phyloP scores from a whole-genome alignment of 2,329 filamentous ascomycete genomes.

The Aspergillus bombycis region DNA sequence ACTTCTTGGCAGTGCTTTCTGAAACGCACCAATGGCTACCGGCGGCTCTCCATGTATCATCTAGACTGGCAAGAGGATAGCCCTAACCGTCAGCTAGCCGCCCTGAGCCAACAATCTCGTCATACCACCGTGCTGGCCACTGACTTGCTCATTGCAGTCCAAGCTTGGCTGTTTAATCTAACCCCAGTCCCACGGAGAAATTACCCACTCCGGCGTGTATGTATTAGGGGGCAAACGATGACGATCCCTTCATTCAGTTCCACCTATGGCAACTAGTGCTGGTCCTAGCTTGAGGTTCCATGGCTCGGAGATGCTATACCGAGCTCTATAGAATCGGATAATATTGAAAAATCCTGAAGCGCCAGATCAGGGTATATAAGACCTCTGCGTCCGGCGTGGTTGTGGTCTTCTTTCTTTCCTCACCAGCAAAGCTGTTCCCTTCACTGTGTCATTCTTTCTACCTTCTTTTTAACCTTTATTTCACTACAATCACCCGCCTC shows the following conservation, averaged over 20 bases:
- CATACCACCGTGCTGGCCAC: neutral
- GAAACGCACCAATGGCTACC: conserved; percentile 12
- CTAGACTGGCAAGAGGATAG: neutral
- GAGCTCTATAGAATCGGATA: neutral
- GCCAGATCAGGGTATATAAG: conserved; percentile 13
- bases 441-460: conserved; percentile 8
- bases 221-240: neutral
- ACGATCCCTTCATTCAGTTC: neutral
- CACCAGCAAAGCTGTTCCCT: conserved; percentile 12
- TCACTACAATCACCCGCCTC: conserved; percentile 3
- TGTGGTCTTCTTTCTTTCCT: conserved; percentile 5
- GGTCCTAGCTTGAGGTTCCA: neutral
- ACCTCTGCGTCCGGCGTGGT: neutral
- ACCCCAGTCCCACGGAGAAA: conserved; percentile 1
- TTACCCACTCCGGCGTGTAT: conserved; percentile 4
- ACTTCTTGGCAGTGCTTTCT: conserved; percentile 9
- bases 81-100: neutral
- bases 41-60: conserved; percentile 9
- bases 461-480: neutral
- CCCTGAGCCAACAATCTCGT: neutral
- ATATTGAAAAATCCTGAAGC: neutral
- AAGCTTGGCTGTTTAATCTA: neutral
- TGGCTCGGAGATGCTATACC: neutral
- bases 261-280: neutral
- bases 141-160: neutral